Base-by-base conservation (phyloP, 805 yeast species). In the Lachancea sp. region DNA sequence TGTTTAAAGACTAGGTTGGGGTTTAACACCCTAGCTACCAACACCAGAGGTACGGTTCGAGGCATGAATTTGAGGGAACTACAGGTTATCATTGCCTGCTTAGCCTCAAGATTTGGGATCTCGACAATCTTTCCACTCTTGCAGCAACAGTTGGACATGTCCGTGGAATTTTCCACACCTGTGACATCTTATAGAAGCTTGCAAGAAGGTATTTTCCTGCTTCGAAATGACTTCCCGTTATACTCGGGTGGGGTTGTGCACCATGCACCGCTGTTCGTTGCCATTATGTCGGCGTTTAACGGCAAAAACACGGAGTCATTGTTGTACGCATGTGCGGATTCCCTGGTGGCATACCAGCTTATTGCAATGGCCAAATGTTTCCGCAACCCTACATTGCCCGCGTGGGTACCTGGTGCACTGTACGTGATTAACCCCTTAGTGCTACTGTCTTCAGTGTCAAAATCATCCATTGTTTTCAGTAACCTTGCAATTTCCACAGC, bases 161-260 rank as follows among this genome's bases (percentile, higher is more conserved):
- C 56, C 12, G 63, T 60, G 8, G 62, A 60, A 42, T 56, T 61
- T 36, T 60, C 65, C 3, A 59, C 64, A 2, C 67, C 67, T 1
- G 50, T 60, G 36, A 59, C 59, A 1, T 60, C 65, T 2, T 60
- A 49, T 32, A 54, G 77, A 52, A 68, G 77, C 29, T 56, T 84
- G 30, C 61, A 69, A 49, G 94, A 83, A 56, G 89, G 89, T 9
- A 64, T 83, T 8, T 84, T 73, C 49, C 69, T 84, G 37, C 62
- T 76, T 41, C 58, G 68, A 3, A 72, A 78, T 50, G 70, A 69
- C 16, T 67, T 83, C 37, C 71, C 78, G 34, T 77, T 87, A 7
- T 90, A 87, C 54, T 77, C 77, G 45, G 96, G 97, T 8, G 94
- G 94, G 18, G 78, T 88, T 13, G 81, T 82, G 25, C 90, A 87